These are phyloP conservation scores for Suillus brevipes DNA, from an alignment of 768 basidiomycete genomes.

Conservation along the genomic window DNA sequence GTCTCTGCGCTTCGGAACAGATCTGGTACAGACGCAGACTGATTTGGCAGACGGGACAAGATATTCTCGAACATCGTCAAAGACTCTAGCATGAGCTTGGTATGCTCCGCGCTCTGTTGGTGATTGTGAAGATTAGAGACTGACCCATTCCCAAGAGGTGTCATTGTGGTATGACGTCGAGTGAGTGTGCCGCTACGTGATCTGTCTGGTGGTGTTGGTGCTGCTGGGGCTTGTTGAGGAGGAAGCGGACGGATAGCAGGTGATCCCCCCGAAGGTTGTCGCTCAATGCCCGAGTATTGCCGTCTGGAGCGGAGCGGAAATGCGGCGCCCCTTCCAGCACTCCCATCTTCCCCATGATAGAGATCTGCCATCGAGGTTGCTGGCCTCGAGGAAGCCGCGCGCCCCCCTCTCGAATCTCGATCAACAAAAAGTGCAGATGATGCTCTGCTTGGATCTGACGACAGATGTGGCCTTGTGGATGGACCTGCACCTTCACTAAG, in stretches of 20 bases:
- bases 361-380: slow-evolving; percentile 60
- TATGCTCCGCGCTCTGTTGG: slow-evolving; percentile 52
- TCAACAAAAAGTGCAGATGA: slow-evolving; percentile 17
- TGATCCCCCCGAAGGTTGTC: slow-evolving; percentile 18
- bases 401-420: slow-evolving; percentile 24
- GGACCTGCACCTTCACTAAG: slow-evolving; percentile 18
- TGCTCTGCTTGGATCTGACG: slow-evolving; percentile 29
- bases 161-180: slow-evolving; percentile 17
- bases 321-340: slow-evolving; percentile 12
- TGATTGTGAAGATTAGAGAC: slow-evolving; percentile 12
- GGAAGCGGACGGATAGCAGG: slow-evolving; percentile 13
- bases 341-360: slow-evolving; percentile 27
- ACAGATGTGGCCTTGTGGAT: slow-evolving; percentile 23
- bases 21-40: slow-evolving; percentile 48
- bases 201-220: slow-evolving; percentile 15
- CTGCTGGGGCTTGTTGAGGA: slow-evolving; percentile 20
- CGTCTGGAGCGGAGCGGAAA: slow-evolving; percentile 24
- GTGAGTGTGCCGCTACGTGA: slow-evolving; percentile 13
- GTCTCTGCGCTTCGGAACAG: slow-evolving; percentile 60
- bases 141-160: slow-evolving; percentile 20
- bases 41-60: slow-evolving; percentile 53
- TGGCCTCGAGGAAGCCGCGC: slow-evolving; percentile 36
- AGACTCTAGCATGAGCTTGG: slow-evolving; percentile 68
- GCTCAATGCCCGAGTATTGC: slow-evolving; percentile 16
- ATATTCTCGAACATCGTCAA: slow-evolving; percentile 70